Base-by-base conservation (phyloP, 202 grass and related monocot species). In the Carex sylvatica region DNA sequence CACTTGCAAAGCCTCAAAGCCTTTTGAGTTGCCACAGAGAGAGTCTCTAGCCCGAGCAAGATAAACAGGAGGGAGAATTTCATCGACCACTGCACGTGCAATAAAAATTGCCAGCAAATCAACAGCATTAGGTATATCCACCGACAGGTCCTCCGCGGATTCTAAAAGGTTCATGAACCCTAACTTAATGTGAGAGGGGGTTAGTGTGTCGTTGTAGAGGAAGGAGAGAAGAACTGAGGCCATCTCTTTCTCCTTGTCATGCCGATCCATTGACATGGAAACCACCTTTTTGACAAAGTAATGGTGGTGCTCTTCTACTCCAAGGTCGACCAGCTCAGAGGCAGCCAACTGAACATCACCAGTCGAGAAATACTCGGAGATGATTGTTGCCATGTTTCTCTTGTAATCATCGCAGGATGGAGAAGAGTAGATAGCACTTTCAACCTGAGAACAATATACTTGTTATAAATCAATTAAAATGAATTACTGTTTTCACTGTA, bases 171-270 rank as follows among this genome's bases (percentile, higher is more conserved):
- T 84, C 53, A 95, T 85, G 84, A 96, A 99, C 30, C 96, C 96
- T 88, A 93, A 88, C 59, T 80, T 96, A 77, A 93, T 92, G 52
- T 85, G 90, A 79, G 70, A 84, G 46, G 93, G 91, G 63, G 81
- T 87, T 52, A 93, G 84, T 72, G 90, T 56, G 86, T 96, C 93
- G 61, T 87, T 93, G 91, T 99, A 99, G 62, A 99, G 79, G 28
- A 89, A 79, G 71, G 96, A 96, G 35, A 99, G 54, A 56, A 99
- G 65, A 92, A 99, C 74, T 69, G 96, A 95, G 1, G 96, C 64
- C 96, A 99, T 99, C 87, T 99, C 96, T 92, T 99, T 99, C 83
- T 96, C 89, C 85, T 95, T 99, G 78, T 99, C 96, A 90, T 93
- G 89, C 5, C 93, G 87, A 69, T 99, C 96, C 96, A 99, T 96